Percentiles rank a stretch among this genome's conserved stretches.
Conservation (phyloP, 176 grass and related monocot genomes). For the Musa acuminata region DNA sequence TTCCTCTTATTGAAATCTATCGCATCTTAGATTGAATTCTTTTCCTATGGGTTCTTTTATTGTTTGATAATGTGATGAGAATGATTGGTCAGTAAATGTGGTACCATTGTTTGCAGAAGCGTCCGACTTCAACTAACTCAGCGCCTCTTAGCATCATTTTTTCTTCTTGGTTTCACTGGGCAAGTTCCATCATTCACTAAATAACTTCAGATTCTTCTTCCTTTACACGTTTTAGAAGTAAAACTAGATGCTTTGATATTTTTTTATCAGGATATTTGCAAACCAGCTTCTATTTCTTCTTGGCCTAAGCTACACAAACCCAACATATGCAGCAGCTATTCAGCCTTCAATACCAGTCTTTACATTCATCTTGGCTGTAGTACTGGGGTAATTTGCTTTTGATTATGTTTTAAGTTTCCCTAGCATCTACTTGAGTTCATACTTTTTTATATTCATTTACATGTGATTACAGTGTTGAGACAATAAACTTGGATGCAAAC, state of each 20-base stretch:
- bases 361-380: conserved; percentile 62
- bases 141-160: conserved; percentile 54
- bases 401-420: background rate
- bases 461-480: conserved; percentile 37
- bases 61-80: background rate
- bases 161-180: conserved; percentile 86
- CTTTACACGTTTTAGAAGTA: too few species aligned
- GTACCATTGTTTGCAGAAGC: conserved; percentile 22
- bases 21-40: background rate
- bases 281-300: conserved; percentile 92
- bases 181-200: background rate
- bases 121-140: conserved; percentile 40
- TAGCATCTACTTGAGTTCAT: background rate
- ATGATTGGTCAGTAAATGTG: conserved; percentile 1
- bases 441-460: background rate
- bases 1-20: too few species aligned
- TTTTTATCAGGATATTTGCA: conserved; percentile 56
- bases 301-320: conserved; percentile 74
- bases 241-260: background rate
- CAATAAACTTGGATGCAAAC: conserved; percentile 51
- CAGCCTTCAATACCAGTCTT: conserved; percentile 94
- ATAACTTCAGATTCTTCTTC: background rate
- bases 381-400: conserved; percentile 30
- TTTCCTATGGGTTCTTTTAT: background rate
- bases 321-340: conserved; percentile 77